phyloP scores from a whole-genome alignment of 2,329 filamentous ascomycete genomes.

The Metarhizium rileyi region DNA sequence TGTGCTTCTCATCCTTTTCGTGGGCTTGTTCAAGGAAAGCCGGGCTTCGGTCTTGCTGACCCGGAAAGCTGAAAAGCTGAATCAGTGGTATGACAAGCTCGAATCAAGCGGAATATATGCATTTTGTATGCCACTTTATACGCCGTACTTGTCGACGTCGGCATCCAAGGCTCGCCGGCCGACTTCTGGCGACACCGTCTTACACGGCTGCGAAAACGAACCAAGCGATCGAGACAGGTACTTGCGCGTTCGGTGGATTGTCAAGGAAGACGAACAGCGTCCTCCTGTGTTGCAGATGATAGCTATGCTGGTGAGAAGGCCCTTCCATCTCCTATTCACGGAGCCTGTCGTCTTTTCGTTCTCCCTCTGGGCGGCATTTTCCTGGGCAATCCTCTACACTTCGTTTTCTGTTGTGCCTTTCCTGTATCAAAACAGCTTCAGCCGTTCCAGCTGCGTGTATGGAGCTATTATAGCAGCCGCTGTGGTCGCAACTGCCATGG shows the following conservation, averaged over 20 bases:
- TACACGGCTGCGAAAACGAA: background rate
- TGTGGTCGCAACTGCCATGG: constrained; percentile 55
- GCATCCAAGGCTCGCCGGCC: constrained; percentile 11
- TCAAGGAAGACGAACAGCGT: constrained; percentile 68
- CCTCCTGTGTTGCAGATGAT: constrained; percentile 61
- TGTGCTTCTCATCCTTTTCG: constrained; percentile 49
- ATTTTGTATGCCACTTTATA: constrained; percentile 25
- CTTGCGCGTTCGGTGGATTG: constrained; percentile 64
- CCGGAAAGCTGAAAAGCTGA: constrained; percentile 62
- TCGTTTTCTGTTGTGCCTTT: constrained; percentile 74
- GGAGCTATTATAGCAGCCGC: constrained; percentile 59
- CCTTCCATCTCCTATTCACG: constrained; percentile 67
- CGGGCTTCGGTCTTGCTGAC: constrained; percentile 71
- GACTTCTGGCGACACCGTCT: constrained; percentile 8
- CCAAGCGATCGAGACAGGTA: constrained; percentile 6
- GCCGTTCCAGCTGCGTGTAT: constrained; percentile 61
- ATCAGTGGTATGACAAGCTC: constrained; percentile 67
- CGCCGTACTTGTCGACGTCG: no score
- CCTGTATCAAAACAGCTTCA: constrained; percentile 60
- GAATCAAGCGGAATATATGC: constrained; percentile 54
- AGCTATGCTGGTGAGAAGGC: constrained; percentile 61
- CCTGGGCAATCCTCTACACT: constrained; percentile 82
- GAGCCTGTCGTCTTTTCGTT: constrained; percentile 80
- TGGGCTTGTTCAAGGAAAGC: constrained; percentile 70
- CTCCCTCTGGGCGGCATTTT: constrained; percentile 80